These are phyloP conservation scores for Alnus glutinosa DNA, from an alignment of 306 rosid species.

Conservation along the genomic window DNA sequence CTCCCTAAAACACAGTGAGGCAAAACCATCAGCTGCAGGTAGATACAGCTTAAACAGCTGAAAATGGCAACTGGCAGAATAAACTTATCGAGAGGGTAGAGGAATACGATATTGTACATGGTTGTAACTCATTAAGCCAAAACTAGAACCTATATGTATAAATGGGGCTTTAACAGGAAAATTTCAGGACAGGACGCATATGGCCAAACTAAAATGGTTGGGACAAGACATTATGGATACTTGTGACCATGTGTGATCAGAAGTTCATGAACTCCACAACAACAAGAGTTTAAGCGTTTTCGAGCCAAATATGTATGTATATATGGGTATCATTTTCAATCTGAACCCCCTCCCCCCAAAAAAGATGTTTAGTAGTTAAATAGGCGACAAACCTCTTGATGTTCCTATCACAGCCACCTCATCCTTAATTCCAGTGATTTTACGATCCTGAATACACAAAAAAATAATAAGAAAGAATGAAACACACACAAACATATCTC, in stretches of 20 bases:
- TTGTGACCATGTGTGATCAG: neutral
- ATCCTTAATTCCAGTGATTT: slow-evolving; percentile 51
- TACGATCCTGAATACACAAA: slow-evolving; percentile 47
- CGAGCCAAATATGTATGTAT: neutral
- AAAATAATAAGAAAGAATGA: neutral
- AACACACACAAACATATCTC: neutral
- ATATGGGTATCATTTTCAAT: neutral
- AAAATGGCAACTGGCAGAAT: neutral
- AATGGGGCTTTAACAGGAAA: neutral
- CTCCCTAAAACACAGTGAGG: slow-evolving; percentile 29
- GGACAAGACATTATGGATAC: neutral
- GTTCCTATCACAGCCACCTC: slow-evolving; percentile 30
- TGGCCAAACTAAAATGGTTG: neutral
- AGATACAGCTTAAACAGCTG: neutral
- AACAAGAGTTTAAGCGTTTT: neutral
- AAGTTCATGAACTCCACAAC: slow-evolving; percentile 8
- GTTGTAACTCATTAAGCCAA: neutral
- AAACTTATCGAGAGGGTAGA: neutral
- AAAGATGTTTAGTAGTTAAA: slow-evolving; percentile 4
- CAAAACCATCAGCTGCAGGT: slow-evolving; percentile 2
- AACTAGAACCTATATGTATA: neutral
- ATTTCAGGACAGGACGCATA: neutral
- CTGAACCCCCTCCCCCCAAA: neutral
- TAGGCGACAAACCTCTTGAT: slow-evolving; percentile 39
- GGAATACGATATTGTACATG: neutral